Base-by-base conservation (phyloP, 176 grass and related monocot genomes). In the Pontederia paniculata region DNA sequence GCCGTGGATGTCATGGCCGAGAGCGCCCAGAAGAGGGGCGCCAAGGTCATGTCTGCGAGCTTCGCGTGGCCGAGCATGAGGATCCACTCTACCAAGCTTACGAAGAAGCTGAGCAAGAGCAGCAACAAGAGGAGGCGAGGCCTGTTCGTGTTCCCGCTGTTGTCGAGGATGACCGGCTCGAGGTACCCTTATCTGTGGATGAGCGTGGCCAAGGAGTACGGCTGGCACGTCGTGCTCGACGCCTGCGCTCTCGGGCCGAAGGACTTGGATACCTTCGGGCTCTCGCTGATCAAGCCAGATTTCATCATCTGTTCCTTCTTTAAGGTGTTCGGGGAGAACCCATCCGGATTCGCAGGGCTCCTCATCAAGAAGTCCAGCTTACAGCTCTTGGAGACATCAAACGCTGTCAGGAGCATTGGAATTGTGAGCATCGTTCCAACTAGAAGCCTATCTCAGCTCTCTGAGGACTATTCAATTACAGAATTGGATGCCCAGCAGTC, bases 271-370 rank as follows among this genome's bases (percentile, higher is more conserved):
- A 89, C 90, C 6, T 56, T 95, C 17, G 90, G 90, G 0, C 70
- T 95, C 62, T 89, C 82, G 5, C 85, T 95, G 77, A 82, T 95
- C 82, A 82, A 83, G 67, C 90, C 90, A 7, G 90, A 95, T 64
- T 95, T 95, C 73, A 89, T 95, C 76, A 81, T 95, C 53, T 89
- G 85, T 71, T 89, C 89, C 59, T 95, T 95, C 82, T 95, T 77
- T 70, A 95, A 95, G 77, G 90, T 95, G 12, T 78, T 95, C 69
- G 90, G 90, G n/a, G 90, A 89, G 44, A 89, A 95, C 52, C 85
- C 90, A 5, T 86, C 90, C 2, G 90, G 90, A 0, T 95, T 95
- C 81, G 90, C 90, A 8, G 85, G 80, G 3, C 79, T 95, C 28
- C 83, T 95, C 71, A 77, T 95, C 19, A 89, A 83, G 21, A 80